Percentiles rank a stretch among this genome's conserved stretches.
Evolutionary conservation across 2,329 filamentous ascomycete genomes (phyloP).

Genomic region (Botrytis medusae): DNA sequence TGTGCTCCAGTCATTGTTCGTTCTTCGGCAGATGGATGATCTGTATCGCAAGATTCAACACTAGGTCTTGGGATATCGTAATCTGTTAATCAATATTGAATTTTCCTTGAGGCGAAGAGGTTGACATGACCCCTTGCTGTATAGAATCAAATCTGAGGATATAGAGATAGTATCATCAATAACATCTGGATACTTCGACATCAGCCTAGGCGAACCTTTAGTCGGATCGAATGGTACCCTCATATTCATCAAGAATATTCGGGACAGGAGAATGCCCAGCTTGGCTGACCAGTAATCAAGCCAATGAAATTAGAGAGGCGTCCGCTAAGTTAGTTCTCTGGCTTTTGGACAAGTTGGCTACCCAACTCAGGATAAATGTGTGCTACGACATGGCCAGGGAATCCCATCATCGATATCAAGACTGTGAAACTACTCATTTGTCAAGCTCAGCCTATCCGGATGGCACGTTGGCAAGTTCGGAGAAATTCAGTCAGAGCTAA

Average conservation of each 20-base stretch:
- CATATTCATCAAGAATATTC: neutral
- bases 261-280: neutral
- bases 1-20: neutral
- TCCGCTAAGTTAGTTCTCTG: neutral
- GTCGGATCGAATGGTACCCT: neutral
- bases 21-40: neutral
- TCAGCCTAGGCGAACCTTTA: accelerated
- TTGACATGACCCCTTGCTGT: neutral
- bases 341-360: neutral
- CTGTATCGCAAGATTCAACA: neutral
- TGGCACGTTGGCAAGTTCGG: neutral
- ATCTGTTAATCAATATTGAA: neutral
- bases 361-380: neutral
- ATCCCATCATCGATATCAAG: neutral
- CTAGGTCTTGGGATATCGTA: neutral
- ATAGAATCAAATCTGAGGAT: neutral
- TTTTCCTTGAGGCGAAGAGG: neutral
- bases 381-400: neutral
- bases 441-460: neutral
- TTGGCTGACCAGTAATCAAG: neutral
- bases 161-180: neutral
- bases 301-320: neutral
- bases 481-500: neutral
- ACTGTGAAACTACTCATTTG: too few species aligned
- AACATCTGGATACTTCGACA: neutral